Conservation (phyloP, 805 yeast species). For the Trichomonascus vanleenenianus region DNA sequence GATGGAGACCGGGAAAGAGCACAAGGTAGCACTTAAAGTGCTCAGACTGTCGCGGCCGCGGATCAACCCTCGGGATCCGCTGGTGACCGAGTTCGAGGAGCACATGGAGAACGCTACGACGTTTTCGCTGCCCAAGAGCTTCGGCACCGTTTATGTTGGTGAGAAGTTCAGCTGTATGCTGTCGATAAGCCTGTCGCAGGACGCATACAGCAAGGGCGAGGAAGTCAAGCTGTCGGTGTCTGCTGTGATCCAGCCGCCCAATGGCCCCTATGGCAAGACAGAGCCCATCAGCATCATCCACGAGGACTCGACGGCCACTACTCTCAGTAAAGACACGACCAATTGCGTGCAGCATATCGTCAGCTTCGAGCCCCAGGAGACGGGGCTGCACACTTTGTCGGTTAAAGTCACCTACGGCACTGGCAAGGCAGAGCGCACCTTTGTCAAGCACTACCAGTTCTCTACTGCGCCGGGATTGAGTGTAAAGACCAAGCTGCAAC, state of each 20-base stretch:
- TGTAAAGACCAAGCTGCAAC: constrained; percentile 22
- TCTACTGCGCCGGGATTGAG: constrained; percentile 26
- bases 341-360: constrained; percentile 12
- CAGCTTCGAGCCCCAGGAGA: constrained; percentile 19
- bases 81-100: constrained; percentile 10
- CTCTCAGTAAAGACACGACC: constrained; percentile 1
- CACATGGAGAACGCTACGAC: constrained; percentile 2
- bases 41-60: constrained; percentile 26
- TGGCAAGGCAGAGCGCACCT: constrained; percentile 3
- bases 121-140: constrained; percentile 21
- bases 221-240: constrained; percentile 6
- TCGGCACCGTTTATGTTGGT: constrained; percentile 26
- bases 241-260: constrained; percentile 14
- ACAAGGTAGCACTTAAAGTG: constrained; percentile 20
- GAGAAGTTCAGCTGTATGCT: constrained; percentile 25
- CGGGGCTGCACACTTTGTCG: constrained; percentile 24
- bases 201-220: too few species aligned
- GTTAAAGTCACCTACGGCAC: constrained; percentile 18
- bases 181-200: background rate
- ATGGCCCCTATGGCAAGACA: constrained; percentile 1
- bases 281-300: constrained; percentile 7
- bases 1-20: constrained; percentile 1
- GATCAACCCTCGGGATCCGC: constrained; percentile 15
- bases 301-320: constrained; percentile 4
- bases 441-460: constrained; percentile 24